Percentiles rank a stretch among this genome's conserved stretches.
These are phyloP conservation scores for Diatrype stigma DNA, from an alignment of 2,329 filamentous ascomycete genomes.

Conservation along the genomic window DNA sequence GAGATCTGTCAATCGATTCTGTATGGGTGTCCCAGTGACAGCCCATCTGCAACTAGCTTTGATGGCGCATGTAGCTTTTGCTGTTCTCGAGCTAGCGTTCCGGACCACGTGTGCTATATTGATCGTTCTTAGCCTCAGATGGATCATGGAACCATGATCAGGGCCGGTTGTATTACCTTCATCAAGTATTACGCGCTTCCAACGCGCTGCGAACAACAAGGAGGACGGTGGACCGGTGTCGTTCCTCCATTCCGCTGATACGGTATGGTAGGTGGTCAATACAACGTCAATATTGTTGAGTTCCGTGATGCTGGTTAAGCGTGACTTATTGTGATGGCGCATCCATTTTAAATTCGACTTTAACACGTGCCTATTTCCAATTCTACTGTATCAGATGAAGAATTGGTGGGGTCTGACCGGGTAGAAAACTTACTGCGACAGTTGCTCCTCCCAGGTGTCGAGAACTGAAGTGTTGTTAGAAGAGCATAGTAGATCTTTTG, in stretches of 20 bases:
- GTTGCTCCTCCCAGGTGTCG: constrained; percentile 16
- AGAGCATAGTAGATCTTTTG: neutral
- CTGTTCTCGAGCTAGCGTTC: constrained; percentile 28
- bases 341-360: neutral
- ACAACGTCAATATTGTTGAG: constrained; percentile 24
- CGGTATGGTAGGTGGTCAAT: constrained; percentile 38
- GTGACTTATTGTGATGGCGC: constrained; percentile 26
- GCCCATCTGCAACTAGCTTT: constrained; percentile 30
- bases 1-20: neutral
- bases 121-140: neutral
- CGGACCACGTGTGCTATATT: constrained; percentile 37
- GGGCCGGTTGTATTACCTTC: constrained; percentile 32
- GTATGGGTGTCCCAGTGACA: neutral
- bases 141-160: neutral
- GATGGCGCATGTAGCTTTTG: constrained; percentile 33
- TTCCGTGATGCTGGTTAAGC: constrained; percentile 9
- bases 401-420: too few relatives aligned
- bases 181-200: constrained; percentile 37
- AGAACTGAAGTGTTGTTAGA: constrained; percentile 5
- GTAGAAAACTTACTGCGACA: constrained; percentile 6
- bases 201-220: constrained; percentile 29
- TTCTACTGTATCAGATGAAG: neutral
- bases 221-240: constrained; percentile 3
- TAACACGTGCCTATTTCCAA: neutral
- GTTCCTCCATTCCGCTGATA: constrained; percentile 31